Base-by-base conservation (phyloP, 177 flowering plant species). In the Vitis hybrid region DNA sequence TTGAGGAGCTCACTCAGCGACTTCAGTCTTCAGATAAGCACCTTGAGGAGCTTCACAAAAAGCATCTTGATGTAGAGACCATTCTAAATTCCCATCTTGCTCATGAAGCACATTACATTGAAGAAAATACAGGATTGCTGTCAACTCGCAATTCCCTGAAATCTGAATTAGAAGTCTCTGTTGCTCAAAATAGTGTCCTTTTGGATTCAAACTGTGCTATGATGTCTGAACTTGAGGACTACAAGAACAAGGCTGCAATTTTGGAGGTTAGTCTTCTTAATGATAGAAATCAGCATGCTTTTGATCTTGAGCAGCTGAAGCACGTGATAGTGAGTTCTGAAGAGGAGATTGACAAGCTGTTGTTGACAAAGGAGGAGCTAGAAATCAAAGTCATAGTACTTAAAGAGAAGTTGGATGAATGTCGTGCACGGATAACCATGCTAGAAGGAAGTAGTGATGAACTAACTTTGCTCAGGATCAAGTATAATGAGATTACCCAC, bases 331-430 rank as follows among this genome's bases (percentile, higher is more conserved):
- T 52, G 62, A 75, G 68, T 64, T 84, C 73, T 54, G 86, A 85
- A 77, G 82, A 86, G 72, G 88, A 82, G 72, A 74, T 83, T 71
- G 85, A 84, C 62, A 54, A 70, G 52, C 70, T 91, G 76, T 66
- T 68, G 56, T 51, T 82, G 30, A 82, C 80, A n/a, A 85, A 83
- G 64, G 83, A 81, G 67, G 91, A 88, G 70, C 72, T 83, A 60
- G 92, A 91, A 79, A 78, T 88, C 17, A 75, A 68, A 52, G 71
- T 72, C 52, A n/a, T 81, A 57, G 80, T 89, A 48, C 82, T 91
- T 34, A 75, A 78, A 76, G 81, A 70, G 54, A 86, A 88, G 71
- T 62, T 91, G 71, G 82, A 78, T 56, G 97, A 91, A 64, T 88
- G 72, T 71, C 23, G 15, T 64, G 21, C 65, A 59, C 73, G 72